phyloP scores from a whole-genome alignment of 768 basidiomycete genomes.

The Melanogaster broomeanus region DNA sequence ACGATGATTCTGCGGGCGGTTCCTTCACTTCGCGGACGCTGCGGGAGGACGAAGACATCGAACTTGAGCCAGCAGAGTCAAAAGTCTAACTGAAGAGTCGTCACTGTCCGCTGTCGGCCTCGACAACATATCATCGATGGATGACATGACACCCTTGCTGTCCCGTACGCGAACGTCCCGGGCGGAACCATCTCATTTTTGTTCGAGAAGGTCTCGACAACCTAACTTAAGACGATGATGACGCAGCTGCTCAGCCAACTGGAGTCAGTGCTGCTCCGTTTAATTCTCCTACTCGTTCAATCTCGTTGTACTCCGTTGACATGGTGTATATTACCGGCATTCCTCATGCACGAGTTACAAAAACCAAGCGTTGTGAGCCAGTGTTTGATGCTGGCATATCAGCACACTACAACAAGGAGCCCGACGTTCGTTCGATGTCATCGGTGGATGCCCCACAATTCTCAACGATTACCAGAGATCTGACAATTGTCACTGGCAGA shows the following conservation, averaged over 20 bases:
- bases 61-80: conserved; percentile 10
- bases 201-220: conserved; percentile 59
- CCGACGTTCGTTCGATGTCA: too few species aligned
- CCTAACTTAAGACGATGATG: conserved; percentile 6
- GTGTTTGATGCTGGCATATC: too few species aligned
- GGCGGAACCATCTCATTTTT: conserved; percentile 77
- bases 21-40: conserved; percentile 32
- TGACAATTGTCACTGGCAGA: too few species aligned
- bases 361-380: too few species aligned
- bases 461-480: too few species aligned
- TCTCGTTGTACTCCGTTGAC: neutral
- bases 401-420: too few species aligned
- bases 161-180: conserved; percentile 49
- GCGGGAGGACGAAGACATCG: conserved; percentile 12
- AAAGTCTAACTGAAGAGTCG: conserved; percentile 28
- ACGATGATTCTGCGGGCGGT: conserved; percentile 66
- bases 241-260: neutral
- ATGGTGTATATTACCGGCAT: neutral
- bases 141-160: conserved; percentile 31
- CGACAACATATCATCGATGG: conserved; percentile 43
- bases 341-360: neutral
- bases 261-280: conserved; percentile 1
- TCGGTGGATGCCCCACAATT: too few species aligned
- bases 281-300: neutral
- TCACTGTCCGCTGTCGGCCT: conserved; percentile 50